Base-by-base conservation (phyloP, 371 early-diverging fungal genomes). In the Smittium mucronatum region DNA sequence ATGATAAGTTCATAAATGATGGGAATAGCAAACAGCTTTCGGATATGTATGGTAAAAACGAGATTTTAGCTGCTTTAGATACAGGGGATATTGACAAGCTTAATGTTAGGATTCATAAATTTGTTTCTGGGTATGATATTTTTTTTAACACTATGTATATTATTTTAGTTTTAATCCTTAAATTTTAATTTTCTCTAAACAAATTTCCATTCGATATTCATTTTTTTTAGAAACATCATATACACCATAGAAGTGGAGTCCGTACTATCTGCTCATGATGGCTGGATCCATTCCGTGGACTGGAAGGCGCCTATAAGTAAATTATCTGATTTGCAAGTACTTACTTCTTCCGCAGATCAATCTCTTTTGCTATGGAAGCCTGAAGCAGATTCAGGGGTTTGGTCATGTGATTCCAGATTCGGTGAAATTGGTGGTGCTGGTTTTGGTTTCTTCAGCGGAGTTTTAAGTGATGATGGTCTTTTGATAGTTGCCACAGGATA, bases 181-280 rank as follows among this genome's bases (percentile, higher is more conserved):
- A n/a, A n/a, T n/a, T n/a, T n/a, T n/a, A n/a, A n/a, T n/a, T n/a
- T n/a, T n/a, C n/a, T n/a, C n/a, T n/a, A n/a, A n/a, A n/a, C n/a
- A n/a, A n/a, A n/a, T n/a, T n/a, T n/a, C n/a, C n/a, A n/a, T n/a
- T n/a, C n/a, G n/a, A n/a, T n/a, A n/a, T 5, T 47, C 5, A 47
- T 47, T 11, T 47, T 47, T 47, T 47, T 47, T 57, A 57, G 58
- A 36, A 61, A 66, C 36, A 29, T 70, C 63, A 68, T 68, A 73
- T 91, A 84, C 70, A 81, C 88, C 0, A 80, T 91, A 36, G 86
- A 90, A 83, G 87, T 94, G 70, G 94, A 91, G 73, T 85, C 91
- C 0, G 81, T 95, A n/a, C 80, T 98, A 33, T 81, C 91, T 79
- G 97, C 93, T 0, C 98, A 98, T 72, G 97, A 96, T 70, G 95